Evolutionary conservation across 2,329 filamentous ascomycete species (phyloP), one percentile per base, ranked within the genome.

Genomic region (Fusarium metavorans): DNA sequence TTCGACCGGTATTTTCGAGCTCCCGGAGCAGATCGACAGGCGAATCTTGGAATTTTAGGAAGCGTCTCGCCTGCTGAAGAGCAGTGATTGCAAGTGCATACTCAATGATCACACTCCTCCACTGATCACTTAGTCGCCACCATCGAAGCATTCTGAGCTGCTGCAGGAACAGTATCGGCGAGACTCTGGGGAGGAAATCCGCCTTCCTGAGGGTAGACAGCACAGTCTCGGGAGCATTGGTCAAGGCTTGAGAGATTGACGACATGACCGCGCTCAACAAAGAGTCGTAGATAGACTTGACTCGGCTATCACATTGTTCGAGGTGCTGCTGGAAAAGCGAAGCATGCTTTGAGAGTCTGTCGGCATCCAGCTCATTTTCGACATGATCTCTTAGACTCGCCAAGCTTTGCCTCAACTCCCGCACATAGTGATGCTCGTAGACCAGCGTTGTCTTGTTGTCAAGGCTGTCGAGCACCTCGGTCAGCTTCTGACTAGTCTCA

Each of bases 1-100:
- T 73, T 70, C 92, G 90, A 0, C 91, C 91, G 0, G 72, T 18
- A 65, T 91, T 91, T 3, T 75, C 45, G 0, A 87, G 67, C 68
- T 90, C 88, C 11, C 75, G 81, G 0, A 83, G 41, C 0, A 89
- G 74, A 5, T 84, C 83, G 1, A 69, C 64, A 4, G 66, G 61
- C 20, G 81, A 83, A 2, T 66, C 39, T 18, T 48, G 57, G 1
- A 73, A 68, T 2, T 63, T 34, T 0, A 85, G 23, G 2, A 90
- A 76, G 0, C 88, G 82, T 14, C 82, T 74, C 0, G 86, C 83
- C 18, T 84, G 82, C 62, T 89, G 86, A 0, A 86, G 56, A 4
- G 80, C 75, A 0, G 83, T 80, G 1, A 89, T 64, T 0, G 84
- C 79, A 4, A 85, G 57, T 0, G 81, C 87, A 54, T 86, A 89